phyloP scores from a whole-genome alignment of 2,329 filamentous ascomycete genomes.

The Colletotrichum gigasporum region DNA sequence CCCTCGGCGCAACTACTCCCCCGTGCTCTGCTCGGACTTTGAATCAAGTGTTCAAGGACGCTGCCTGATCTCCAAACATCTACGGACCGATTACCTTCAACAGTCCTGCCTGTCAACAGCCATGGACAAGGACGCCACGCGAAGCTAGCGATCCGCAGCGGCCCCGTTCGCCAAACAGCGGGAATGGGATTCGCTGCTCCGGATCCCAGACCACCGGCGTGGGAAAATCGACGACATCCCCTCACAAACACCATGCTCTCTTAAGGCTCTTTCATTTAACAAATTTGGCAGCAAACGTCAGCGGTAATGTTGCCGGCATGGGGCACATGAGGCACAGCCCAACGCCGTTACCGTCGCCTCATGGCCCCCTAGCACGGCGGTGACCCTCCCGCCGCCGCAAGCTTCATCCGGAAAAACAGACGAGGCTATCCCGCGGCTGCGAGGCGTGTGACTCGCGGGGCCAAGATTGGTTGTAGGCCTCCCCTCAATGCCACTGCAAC shows the following conservation, averaged over 20 bases:
- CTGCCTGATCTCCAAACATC: neutral
- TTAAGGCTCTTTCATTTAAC: neutral
- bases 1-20: too few species aligned
- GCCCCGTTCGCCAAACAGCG: neutral
- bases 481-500: slow-evolving; percentile 1
- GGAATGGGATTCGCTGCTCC: neutral
- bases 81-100: neutral
- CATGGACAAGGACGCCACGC: slow-evolving; percentile 7
- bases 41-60: neutral
- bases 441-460: neutral
- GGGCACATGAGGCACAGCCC: neutral
- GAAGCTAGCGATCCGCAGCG: neutral
- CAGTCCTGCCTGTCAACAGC: slow-evolving; percentile 1
- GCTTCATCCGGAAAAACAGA: neutral
- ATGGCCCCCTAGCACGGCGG: neutral
- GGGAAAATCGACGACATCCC: neutral
- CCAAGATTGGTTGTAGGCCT: neutral
- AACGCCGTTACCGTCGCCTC: neutral
- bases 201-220: neutral
- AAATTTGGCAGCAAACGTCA: neutral
- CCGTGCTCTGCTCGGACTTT: too few species aligned
- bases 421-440: neutral
- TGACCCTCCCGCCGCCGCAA: too few species aligned
- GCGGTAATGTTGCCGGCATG: neutral
- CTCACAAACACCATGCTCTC: neutral